Evolutionary conservation across 2,329 filamentous ascomycete species (phyloP).

Genomic region (Scorias spongiosa): DNA sequence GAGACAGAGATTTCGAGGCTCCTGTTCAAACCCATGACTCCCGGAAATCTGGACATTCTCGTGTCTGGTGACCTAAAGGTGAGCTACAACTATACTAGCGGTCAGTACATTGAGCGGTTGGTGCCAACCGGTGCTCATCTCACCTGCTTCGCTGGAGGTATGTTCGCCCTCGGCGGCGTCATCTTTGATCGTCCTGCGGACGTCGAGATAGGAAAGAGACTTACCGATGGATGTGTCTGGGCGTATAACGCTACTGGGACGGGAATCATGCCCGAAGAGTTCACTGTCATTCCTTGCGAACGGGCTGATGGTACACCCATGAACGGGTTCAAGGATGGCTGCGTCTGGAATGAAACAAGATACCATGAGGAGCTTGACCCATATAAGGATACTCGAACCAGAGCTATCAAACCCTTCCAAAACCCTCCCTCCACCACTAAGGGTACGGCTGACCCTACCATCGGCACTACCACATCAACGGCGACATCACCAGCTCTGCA

Average conservation of each 20-base stretch:
- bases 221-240: constrained; percentile 43
- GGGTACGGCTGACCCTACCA: background rate
- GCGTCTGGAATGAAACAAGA: constrained; percentile 27
- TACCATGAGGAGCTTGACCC: constrained; percentile 29
- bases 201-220: constrained; percentile 32
- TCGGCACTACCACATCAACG: background rate
- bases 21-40: constrained; percentile 63
- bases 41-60: constrained; percentile 53
- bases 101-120: constrained; percentile 19
- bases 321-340: constrained; percentile 7
- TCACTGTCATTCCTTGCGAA: constrained; percentile 29
- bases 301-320: constrained; percentile 12
- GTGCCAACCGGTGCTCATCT: constrained; percentile 35
- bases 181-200: constrained; percentile 37
- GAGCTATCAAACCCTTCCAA: background rate
- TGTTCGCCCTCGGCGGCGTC: constrained; percentile 38
- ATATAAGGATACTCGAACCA: constrained; percentile 5
- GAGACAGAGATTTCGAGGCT: constrained; percentile 57
- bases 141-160: constrained; percentile 39
- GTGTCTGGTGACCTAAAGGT: constrained; percentile 45
- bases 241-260: constrained; percentile 33
- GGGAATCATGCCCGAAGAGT: constrained; percentile 41
- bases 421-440: background rate
- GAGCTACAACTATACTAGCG: constrained; percentile 30
- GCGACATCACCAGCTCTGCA: background rate